Conservation (phyloP, 2,329 filamentous ascomycete genomes). For the Pleomassaria siparia region DNA sequence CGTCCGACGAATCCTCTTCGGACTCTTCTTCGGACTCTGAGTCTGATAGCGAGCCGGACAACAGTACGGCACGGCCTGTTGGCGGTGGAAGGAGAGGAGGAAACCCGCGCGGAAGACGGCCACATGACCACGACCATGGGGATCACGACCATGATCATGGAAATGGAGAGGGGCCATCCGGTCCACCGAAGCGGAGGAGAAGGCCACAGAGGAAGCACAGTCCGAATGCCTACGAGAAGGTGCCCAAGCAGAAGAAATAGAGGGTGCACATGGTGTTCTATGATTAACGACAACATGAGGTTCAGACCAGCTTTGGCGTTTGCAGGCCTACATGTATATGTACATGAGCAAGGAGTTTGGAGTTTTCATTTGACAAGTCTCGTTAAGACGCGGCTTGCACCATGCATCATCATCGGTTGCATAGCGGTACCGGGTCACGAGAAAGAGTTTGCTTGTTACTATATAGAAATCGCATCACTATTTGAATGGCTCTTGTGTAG, state of each 20-base stretch:
- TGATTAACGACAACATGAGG: constrained; percentile 2
- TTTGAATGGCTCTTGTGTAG: constrained; percentile 5
- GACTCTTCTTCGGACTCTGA: constrained; percentile 56
- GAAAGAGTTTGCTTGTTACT: constrained; percentile 13
- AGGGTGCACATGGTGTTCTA: constrained; percentile 10
- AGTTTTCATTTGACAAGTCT: constrained; percentile 1
- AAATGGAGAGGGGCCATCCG: constrained; percentile 29
- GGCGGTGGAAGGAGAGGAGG: constrained; percentile 29
- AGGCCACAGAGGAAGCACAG: constrained; percentile 59
- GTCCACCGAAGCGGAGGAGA: constrained; percentile 41
- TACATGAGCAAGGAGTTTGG: constrained; percentile 15
- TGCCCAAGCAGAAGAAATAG: constrained; percentile 54
- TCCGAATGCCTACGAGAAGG: constrained; percentile 81
- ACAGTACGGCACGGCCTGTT: constrained; percentile 49
- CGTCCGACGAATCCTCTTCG: constrained; percentile 66
- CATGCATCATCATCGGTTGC: constrained; percentile 7
- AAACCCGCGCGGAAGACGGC: constrained; percentile 22
- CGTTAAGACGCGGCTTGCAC: neutral
- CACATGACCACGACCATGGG: constrained; percentile 27
- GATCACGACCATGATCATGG: constrained; percentile 44
- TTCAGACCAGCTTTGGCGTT: neutral
- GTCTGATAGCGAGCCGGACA: constrained; percentile 58
- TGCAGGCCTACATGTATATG: constrained; percentile 1
- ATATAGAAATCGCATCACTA: constrained; percentile 24
- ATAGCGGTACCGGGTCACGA: constrained; percentile 14